phyloP scores from a whole-genome alignment of 2,329 filamentous ascomycete species.

The Ophiostoma novo-ulmi region DNA sequence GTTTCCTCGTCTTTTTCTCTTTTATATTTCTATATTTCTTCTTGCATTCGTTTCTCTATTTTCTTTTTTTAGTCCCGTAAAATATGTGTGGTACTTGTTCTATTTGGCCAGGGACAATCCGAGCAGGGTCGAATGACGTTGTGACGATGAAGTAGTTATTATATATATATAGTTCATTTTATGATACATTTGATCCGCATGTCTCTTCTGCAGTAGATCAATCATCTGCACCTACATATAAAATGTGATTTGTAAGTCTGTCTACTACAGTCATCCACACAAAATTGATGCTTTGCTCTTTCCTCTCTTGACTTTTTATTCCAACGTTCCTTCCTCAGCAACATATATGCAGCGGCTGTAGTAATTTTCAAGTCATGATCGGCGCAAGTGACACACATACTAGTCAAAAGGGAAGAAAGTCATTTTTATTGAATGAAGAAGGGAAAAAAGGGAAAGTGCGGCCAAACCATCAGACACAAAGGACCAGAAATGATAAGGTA shows the following conservation, averaged over 20 bases:
- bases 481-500: background rate
- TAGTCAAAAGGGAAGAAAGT: background rate
- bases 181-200: background rate
- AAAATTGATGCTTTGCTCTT: background rate
- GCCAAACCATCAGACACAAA: background rate
- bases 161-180: background rate
- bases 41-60: background rate
- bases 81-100: background rate
- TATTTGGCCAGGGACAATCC: conserved; percentile 1
- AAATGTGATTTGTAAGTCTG: background rate
- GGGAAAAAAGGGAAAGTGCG: background rate
- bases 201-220: background rate
- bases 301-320: background rate
- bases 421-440: background rate
- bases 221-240: background rate
- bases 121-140: conserved; percentile 3
- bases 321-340: background rate
- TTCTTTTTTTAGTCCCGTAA: background rate
- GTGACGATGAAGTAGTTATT: background rate
- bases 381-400: background rate
- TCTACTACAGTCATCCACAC: background rate
- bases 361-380: background rate
- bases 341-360: background rate
- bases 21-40: background rate
- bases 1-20: background rate